Percentiles rank a stretch among this genome's conserved stretches.
These are phyloP conservation scores for Entomortierella parvispora DNA, from an alignment of 192 early-diverging fungal genomes.

Conservation along the genomic window DNA sequence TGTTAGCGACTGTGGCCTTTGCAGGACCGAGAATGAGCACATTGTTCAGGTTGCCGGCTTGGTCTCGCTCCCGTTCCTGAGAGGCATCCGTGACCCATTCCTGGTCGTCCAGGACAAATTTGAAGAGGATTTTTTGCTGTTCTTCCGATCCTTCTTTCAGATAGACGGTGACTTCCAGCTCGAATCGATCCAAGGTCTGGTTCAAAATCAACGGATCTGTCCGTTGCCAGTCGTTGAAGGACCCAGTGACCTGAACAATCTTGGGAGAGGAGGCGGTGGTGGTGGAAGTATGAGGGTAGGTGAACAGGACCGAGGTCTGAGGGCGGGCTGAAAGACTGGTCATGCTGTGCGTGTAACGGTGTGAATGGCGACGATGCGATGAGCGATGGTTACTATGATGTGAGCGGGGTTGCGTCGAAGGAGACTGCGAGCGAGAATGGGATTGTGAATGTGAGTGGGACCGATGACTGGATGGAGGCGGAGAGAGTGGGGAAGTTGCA, in stretches of 20 bases:
- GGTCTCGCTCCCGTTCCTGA: constrained; percentile 26
- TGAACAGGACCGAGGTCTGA: constrained; percentile 2
- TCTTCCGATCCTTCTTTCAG: not conserved
- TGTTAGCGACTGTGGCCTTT: not conserved
- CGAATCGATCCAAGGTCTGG: constrained; percentile 11
- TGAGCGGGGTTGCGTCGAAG: not conserved
- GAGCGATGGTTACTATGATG: too few relatives aligned
- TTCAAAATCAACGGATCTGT: constrained; percentile 24
- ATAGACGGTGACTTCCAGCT: constrained; percentile 9
- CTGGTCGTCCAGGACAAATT: constrained; percentile 38
- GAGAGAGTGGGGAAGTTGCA: constrained; percentile 8
- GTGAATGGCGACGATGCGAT: not conserved
- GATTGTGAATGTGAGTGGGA: constrained; percentile 8
- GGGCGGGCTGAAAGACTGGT: not conserved
- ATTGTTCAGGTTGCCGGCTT: constrained; percentile 41
- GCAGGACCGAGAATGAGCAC: constrained; percentile 11
- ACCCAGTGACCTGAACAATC: constrained; percentile 34
- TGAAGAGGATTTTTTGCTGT: constrained; percentile 34
- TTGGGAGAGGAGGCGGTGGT: constrained; percentile 6
- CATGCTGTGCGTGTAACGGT: constrained; percentile 14
- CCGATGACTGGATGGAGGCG: not conserved
- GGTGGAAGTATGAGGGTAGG: not conserved
- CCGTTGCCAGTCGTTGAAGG: constrained; percentile 39
- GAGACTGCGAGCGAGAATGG: constrained; percentile 9
- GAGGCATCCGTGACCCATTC: constrained; percentile 43